phyloP scores from a whole-genome alignment of 225 moss, liverwort and hornwort species.

The Anthoceros angustus region DNA sequence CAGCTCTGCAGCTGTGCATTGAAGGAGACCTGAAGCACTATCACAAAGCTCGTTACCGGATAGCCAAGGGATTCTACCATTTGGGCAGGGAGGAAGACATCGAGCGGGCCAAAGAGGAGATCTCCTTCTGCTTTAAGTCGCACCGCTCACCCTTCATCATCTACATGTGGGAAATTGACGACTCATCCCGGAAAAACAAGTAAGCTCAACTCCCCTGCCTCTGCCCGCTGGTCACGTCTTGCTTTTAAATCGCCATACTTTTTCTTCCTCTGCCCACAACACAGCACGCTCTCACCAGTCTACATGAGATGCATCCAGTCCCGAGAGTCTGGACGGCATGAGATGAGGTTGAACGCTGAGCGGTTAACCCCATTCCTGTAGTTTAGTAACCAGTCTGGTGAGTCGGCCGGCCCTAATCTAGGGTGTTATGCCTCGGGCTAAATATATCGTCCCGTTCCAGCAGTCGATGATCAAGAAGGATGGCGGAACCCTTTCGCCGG shows the following conservation, averaged over 20 bases:
- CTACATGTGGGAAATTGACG: slow-evolving; percentile 99
- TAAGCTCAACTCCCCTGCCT: slow-evolving; percentile 11
- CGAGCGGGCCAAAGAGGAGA: slow-evolving; percentile 88
- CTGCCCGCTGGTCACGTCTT: not conserved
- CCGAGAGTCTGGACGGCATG: too few relatives aligned
- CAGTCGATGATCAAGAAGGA: too few relatives aligned
- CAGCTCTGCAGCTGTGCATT: slow-evolving; percentile 72
- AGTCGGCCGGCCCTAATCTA: too few relatives aligned
- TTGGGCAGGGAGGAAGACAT: slow-evolving; percentile 51
- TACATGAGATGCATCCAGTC: too few relatives aligned
- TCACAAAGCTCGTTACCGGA: slow-evolving; percentile 84
- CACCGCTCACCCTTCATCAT: slow-evolving; percentile 89
- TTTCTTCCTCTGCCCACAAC: too few relatives aligned
- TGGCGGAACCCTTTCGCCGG: too few relatives aligned
- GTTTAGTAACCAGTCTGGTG: too few relatives aligned
- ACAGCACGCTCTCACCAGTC: too few relatives aligned
- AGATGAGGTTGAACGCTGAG: too few relatives aligned
- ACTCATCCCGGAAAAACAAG: slow-evolving; percentile 72
- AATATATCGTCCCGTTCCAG: too few relatives aligned
- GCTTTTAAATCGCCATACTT: not conserved
- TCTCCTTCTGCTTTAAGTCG: slow-evolving; percentile 93
- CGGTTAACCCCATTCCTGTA: too few relatives aligned
- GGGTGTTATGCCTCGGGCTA: too few relatives aligned
- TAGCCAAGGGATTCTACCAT: slow-evolving; percentile 61
- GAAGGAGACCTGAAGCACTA: slow-evolving; percentile 98